Evolutionary conservation across 148 eudicot species (phyloP).

Genomic region (Cornus kousa): DNA sequence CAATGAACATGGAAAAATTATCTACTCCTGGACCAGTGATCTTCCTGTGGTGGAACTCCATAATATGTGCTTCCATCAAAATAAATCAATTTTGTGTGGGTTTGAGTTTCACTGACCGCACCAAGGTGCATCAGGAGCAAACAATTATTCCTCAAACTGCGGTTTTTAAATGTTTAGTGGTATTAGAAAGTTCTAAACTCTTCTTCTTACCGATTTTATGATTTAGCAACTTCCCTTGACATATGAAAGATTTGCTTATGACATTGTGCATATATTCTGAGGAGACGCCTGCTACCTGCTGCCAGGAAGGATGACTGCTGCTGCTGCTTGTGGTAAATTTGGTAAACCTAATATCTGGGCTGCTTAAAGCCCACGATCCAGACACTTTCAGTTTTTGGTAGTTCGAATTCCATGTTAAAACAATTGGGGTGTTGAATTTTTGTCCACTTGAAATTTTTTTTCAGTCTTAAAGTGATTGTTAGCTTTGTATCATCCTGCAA

Average conservation of each 20-base stretch:
- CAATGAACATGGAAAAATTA: neutral
- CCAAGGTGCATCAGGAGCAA: neutral
- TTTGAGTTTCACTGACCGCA: neutral
- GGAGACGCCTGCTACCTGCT: conserved; percentile 7
- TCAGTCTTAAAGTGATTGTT: no score
- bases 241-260: conserved; percentile 75
- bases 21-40: neutral
- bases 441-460: neutral
- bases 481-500: no score
- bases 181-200: neutral
- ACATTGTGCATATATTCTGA: conserved; percentile 88
- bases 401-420: neutral
- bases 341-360: neutral
- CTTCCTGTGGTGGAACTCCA: neutral
- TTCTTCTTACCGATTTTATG: neutral
- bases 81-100: neutral
- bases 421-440: neutral
- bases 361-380: neutral
- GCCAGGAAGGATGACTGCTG: neutral
- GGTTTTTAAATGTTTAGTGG: neutral
- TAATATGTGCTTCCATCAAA: neutral
- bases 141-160: neutral
- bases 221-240: conserved; percentile 52
- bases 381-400: neutral
- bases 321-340: neutral